Evolutionary conservation across 2,329 filamentous ascomycete genomes (phyloP), one percentile per base, ranked within the genome.

Genomic region (Epichloe uncinata): DNA sequence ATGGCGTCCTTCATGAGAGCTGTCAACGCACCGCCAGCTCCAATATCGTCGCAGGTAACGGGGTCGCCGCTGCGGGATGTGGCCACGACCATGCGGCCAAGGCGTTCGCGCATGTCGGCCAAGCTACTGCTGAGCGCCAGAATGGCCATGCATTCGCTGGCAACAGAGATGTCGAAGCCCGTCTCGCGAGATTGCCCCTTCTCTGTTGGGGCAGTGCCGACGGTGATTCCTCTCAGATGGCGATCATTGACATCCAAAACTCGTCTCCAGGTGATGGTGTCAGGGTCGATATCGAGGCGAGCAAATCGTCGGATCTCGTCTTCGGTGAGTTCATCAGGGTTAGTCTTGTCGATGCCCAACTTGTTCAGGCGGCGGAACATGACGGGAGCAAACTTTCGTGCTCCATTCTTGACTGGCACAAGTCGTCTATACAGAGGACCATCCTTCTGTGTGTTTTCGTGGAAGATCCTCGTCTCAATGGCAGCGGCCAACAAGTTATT

Each of bases 111-210:
- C 82, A 98, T 86, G 61, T 98, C 93, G 34, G 74, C 72, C 54
- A 97, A 75, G 63, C 84, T 81, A 55, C 88, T 96, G 71, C 88
- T 94, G 57, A 98, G 79, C 9, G 93, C 93, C 50, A 98, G 81
- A 54, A 98, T 95, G 53, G 93, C 93, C 93, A 98, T 98, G 66
- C 89, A 95, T 68, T 97, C 93, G 66, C 87, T 94, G 41, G 93
- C 93, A 33, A 98, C 93, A 0, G 91, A 95, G 57, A 98, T 98
- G 64, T 98, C 93, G 61, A 98, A 98, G 42, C 87, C 90, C 34
- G 93, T 97, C 67, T 93, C 79, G 54, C 93, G 82, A 26, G 81
- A 85, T 58, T 88, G 81, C 13, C 90, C 90, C 72, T 89, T 95
- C 69, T 98, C 93, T 0, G 91, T 95, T 4, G 85, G 74, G 0